These are phyloP conservation scores for Corylus americana DNA, from an alignment of 306 rosid genomes.

Conservation along the genomic window DNA sequence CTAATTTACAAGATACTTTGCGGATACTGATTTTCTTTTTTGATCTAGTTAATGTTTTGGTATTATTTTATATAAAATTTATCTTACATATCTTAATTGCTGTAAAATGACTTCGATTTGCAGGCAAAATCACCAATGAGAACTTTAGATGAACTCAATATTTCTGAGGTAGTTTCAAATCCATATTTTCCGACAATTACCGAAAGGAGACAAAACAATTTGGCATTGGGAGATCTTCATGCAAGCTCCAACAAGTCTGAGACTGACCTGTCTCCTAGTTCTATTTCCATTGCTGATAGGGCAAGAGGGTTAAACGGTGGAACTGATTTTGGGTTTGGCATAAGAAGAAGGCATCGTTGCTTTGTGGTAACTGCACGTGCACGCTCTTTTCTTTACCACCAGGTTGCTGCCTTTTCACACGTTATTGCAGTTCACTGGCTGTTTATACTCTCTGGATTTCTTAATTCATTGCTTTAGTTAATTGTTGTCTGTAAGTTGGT, in stretches of 20 bases:
- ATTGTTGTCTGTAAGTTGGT: not conserved
- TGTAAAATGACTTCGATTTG: conserved; percentile 19
- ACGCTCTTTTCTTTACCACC: conserved; percentile 89
- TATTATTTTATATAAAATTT: not conserved
- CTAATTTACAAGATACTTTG: conserved; percentile 21
- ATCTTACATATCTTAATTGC: not conserved
- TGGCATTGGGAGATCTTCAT: conserved; percentile 31
- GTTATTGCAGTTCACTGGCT: conserved; percentile 1
- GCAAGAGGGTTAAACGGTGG: conserved; percentile 30
- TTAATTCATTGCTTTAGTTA: not conserved
- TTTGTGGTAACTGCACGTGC: conserved; percentile 80
- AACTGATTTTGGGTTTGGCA: conserved; percentile 59
- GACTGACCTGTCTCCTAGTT: conserved; percentile 25
- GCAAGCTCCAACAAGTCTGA: conserved; percentile 28
- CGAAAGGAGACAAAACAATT: conserved; percentile 51
- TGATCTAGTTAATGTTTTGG: not conserved
- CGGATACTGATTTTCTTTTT: not conserved
- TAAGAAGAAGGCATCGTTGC: conserved; percentile 68
- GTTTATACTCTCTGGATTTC: conserved; percentile 1
- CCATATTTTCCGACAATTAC: conserved; percentile 68
- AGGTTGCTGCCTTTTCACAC: conserved; percentile 50
- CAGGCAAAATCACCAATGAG: conserved; percentile 94
- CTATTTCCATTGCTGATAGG: conserved; percentile 28
- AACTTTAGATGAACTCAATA: conserved; percentile 80
- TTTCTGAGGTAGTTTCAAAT: conserved; percentile 59